phyloP scores from a whole-genome alignment of 164 flowering plant genomes.

The Aristolochia californica region DNA sequence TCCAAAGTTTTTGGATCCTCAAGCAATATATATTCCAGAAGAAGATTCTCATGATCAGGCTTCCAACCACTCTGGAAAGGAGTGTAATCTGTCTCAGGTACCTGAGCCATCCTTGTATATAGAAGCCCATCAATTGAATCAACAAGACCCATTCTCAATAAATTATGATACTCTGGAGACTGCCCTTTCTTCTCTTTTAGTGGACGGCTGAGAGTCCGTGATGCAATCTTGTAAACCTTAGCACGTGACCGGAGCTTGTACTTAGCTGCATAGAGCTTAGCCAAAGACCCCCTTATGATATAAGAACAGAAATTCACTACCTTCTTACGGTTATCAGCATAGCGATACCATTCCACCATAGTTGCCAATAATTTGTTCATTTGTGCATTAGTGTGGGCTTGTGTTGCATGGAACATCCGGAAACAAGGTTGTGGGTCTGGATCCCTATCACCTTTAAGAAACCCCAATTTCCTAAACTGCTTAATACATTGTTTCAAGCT shows the following conservation, averaged over 20 bases:
- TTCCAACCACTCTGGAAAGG: constrained; percentile 80
- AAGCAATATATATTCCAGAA: constrained; percentile 67
- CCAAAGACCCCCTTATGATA: constrained; percentile 88
- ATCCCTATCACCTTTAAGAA: constrained; percentile 88
- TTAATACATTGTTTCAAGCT: constrained; percentile 90
- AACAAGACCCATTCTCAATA: constrained; percentile 83
- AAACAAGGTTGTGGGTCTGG: constrained; percentile 99
- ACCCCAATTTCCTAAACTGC: constrained; percentile 72
- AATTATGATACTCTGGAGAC: constrained; percentile 86
- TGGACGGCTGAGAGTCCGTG: constrained; percentile 76
- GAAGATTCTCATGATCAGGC: constrained; percentile 83
- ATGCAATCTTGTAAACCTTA: constrained; percentile 83
- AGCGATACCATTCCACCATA: constrained; percentile 90
- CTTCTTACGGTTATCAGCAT: constrained; percentile 88
- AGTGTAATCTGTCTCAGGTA: constrained; percentile 83
- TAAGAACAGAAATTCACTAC: constrained; percentile 89
- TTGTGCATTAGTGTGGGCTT: constrained; percentile 92
- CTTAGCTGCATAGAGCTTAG: constrained; percentile 97
- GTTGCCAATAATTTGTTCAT: constrained; percentile 87
- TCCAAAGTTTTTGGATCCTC: constrained; percentile 61
- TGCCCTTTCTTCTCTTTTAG: constrained; percentile 87
- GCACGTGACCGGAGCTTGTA: constrained; percentile 96
- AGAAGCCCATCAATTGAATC: constrained; percentile 91
- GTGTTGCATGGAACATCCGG: constrained; percentile 97
- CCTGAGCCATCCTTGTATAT: constrained; percentile 82